A percentile compares a stretch with the other conserved stretches of the same genome.
phyloP scores from a whole-genome alignment of 139 green algal genomes.

The Chlamydomonas schloesseri region DNA sequence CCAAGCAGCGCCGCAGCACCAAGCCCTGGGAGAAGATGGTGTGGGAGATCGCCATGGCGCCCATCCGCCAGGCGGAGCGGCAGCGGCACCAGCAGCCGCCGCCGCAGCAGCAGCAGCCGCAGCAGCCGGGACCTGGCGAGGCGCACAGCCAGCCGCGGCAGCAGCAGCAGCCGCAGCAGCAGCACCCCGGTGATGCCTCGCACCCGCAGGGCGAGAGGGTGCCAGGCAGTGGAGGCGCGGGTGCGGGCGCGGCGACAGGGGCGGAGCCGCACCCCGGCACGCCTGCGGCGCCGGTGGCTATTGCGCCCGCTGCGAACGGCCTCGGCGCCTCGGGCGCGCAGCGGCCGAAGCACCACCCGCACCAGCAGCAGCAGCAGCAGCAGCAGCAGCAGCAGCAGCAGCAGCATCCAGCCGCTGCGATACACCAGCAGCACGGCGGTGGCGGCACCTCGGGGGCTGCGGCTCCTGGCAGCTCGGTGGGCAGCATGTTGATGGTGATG shows the following conservation, averaged over 20 bases:
- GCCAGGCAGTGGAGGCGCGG: neutral
- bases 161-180: neutral
- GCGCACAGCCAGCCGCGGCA: neutral
- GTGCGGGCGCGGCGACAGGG: too few species aligned
- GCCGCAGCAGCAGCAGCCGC: neutral
- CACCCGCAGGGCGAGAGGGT: neutral
- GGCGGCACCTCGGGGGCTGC: too few species aligned
- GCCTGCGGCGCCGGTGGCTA: too few species aligned
- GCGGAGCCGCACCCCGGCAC: too few species aligned
- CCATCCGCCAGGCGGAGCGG: neutral
- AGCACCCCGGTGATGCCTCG: too few species aligned
- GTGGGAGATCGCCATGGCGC: conserved; percentile 35
- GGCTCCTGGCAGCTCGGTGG: conserved; percentile 4
- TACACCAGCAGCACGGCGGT: too few species aligned
- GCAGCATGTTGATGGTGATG: conserved; percentile 1
- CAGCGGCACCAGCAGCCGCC: neutral
- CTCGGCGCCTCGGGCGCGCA: too few species aligned
- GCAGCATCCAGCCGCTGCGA: too few species aligned
- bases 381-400: too few species aligned
- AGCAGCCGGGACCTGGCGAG: neutral
- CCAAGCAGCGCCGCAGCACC: conserved; percentile 7
- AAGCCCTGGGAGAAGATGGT: neutral
- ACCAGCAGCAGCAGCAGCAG: too few species aligned
- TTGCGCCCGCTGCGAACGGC: too few species aligned
- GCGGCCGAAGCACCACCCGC: too few species aligned